Percentiles rank a stretch among this genome's conserved stretches.
Evolutionary conservation across 2,329 filamentous ascomycete genomes (phyloP).

Genomic region (Bipolaris zeicola): DNA sequence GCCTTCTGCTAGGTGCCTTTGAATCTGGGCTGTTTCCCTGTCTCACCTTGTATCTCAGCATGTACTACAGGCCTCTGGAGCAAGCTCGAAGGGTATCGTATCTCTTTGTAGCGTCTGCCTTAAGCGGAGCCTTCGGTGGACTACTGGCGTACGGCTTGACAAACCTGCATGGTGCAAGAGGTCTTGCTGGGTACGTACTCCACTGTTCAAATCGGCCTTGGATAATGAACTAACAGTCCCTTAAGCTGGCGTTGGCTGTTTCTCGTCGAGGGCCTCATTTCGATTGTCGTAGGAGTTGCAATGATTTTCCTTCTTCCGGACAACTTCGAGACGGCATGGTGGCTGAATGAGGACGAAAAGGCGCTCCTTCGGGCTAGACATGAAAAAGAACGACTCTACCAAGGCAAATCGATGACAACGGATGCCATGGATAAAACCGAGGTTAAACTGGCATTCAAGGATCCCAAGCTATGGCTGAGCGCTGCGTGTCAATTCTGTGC

Average conservation of each 20-base stretch:
- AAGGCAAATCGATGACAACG: slow-evolving; percentile 69
- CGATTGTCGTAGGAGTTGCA: slow-evolving; percentile 53
- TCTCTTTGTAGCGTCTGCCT: slow-evolving; percentile 57
- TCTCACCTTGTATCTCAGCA: slow-evolving; percentile 26
- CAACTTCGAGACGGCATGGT: slow-evolving; percentile 53
- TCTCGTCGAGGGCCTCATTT: slow-evolving; percentile 63
- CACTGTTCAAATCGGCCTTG: too few species aligned
- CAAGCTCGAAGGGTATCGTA: slow-evolving; percentile 58
- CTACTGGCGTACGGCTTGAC: slow-evolving; percentile 54
- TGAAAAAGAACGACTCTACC: slow-evolving; percentile 51
- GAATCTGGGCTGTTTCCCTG: slow-evolving; percentile 32
- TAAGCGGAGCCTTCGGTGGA: slow-evolving; percentile 62
- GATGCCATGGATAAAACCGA: slow-evolving; percentile 85
- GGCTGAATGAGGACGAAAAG: slow-evolving; percentile 57
- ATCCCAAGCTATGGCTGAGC: slow-evolving; percentile 60
- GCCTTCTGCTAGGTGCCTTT: slow-evolving; percentile 31
- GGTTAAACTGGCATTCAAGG: slow-evolving; percentile 77
- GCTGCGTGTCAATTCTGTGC: slow-evolving; percentile 54
- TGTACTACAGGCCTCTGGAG: slow-evolving; percentile 45
- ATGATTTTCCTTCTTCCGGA: slow-evolving; percentile 59
- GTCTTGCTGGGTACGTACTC: slow-evolving; percentile 8
- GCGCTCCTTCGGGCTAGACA: slow-evolving; percentile 58
- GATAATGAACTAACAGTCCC: not conserved
- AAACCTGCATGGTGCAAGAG: slow-evolving; percentile 15
- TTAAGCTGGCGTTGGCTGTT: slow-evolving; percentile 53